Percentiles rank a stretch among this genome's conserved stretches.
phyloP scores from a whole-genome alignment of 2,329 filamentous ascomycete genomes.

The Pseudodiploospora longispora region DNA sequence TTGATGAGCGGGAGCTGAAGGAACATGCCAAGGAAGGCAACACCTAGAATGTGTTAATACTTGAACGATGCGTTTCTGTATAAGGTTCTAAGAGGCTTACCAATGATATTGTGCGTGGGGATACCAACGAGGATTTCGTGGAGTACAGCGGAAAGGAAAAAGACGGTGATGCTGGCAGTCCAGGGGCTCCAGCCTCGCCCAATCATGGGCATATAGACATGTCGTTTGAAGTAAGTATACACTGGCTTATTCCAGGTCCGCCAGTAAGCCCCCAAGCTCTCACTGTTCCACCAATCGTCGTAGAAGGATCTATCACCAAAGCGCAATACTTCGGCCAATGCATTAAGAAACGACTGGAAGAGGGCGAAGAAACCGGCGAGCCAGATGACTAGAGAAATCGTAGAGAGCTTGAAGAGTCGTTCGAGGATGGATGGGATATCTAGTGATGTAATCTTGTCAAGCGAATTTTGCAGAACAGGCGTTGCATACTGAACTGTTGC shows the following conservation, averaged over 20 bases:
- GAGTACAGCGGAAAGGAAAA: conserved; percentile 77
- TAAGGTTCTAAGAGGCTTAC: conserved; percentile 34
- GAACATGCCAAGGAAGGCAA: conserved; percentile 92
- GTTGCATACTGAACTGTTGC: conserved; percentile 90
- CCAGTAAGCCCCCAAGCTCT: conserved; percentile 83
- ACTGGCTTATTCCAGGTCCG: conserved; percentile 97
- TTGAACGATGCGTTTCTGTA: conserved; percentile 3
- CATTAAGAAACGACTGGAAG: conserved; percentile 89
- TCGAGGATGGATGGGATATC: conserved; percentile 78
- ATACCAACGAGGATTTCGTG: conserved; percentile 91
- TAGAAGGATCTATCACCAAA: conserved; percentile 96
- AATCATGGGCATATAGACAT: conserved; percentile 83
- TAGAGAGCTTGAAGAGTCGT: conserved; percentile 87
- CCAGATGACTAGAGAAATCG: conserved; percentile 94
- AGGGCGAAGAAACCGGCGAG: conserved; percentile 94
- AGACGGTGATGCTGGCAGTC: conserved; percentile 71
- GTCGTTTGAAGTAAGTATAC: conserved; percentile 91
- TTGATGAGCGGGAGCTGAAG: conserved; percentile 83
- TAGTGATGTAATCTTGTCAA: conserved; percentile 76
- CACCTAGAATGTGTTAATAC: conserved; percentile 42
- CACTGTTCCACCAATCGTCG: conserved; percentile 95
- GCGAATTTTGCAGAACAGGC: conserved; percentile 79
- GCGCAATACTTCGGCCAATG: conserved; percentile 76
- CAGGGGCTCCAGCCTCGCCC: conserved; percentile 70
- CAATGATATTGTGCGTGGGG: conserved; percentile 88